A percentile compares a stretch with the other conserved stretches of the same genome.
Conservation (phyloP, 306 rosid species). For the Phaseolus lunatus region DNA sequence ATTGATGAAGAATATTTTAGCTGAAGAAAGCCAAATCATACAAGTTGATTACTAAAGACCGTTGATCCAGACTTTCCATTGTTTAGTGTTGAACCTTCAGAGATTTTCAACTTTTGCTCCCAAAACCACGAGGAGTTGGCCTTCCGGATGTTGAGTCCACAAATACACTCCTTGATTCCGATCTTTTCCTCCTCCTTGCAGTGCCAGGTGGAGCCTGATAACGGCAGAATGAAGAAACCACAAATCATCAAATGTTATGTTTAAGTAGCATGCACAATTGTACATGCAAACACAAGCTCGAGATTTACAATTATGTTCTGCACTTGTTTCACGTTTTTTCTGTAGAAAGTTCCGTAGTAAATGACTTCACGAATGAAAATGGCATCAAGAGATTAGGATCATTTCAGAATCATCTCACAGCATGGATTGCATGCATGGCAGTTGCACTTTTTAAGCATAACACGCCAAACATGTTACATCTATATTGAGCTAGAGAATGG, state of each 20-base stretch:
- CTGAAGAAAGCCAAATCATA: slow-evolving; percentile 25
- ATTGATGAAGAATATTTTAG: neutral
- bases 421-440: slow-evolving; percentile 20
- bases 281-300: slow-evolving; percentile 25
- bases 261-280: slow-evolving; percentile 1
- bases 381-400: neutral
- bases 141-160: slow-evolving; percentile 60
- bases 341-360: neutral
- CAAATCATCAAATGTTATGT: slow-evolving; percentile 34
- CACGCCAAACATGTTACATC: neutral
- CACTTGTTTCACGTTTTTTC: neutral
- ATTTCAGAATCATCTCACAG: slow-evolving; percentile 12
- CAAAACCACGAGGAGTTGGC: slow-evolving; percentile 90
- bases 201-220: slow-evolving; percentile 78
- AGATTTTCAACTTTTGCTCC: slow-evolving; percentile 65
- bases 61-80: slow-evolving; percentile 34
- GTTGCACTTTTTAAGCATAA: slow-evolving; percentile 13
- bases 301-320: slow-evolving; percentile 15
- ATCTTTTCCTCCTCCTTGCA: slow-evolving; percentile 83
- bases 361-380: neutral
- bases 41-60: slow-evolving; percentile 13
- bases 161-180: slow-evolving; percentile 64
- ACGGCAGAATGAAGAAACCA: slow-evolving; percentile 35
- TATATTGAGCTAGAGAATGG: slow-evolving; percentile 14
- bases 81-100: slow-evolving; percentile 27